Evolutionary conservation across 73 alveolate genomes (phyloP), one percentile per base, ranked within the genome.

Genomic region (Paramecium tetraurelia): DNA sequence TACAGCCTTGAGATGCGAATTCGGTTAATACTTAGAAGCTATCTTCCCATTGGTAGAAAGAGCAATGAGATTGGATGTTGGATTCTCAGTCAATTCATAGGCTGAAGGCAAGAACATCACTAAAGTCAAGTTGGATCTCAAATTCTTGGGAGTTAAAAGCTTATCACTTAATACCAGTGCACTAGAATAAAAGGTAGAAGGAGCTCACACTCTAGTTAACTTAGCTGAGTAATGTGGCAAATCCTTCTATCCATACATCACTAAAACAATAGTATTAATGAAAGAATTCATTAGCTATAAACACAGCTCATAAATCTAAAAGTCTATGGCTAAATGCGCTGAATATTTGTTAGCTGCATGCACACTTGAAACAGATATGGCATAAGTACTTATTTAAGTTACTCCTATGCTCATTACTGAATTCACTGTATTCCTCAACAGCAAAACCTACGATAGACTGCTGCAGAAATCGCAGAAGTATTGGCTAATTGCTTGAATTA

Each of bases 171-270:
- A 89, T 31, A 89, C 88, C n/a, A 63, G 89, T 70, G 94, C 94
- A 44, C 77, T 89, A 14, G 94, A 89, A 36, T 44, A 89, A 53
- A 89, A 89, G 76, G 75, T 89, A 2, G 94, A 89, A 89, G 94
- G 92, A 31, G 86, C 87, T 36, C 89, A 89, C 22, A 89, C 94
- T 71, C 75, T 89, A n/a, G 68, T 50, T 3, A 83, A 77, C 46
- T 38, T 89, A n/a, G 90, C 94, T 27, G 90, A 43, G 24, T 58
- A 77, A 33, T 63, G 92, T 44, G 87, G 87, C n/a, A 89, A 77
- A 46, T 77, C 94, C 4, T 89, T 89, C 69, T 48, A 59, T 38
- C 94, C 94, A 16, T 89, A 89, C 31, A 83, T 89, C 10, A 41
- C 86, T 33, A 41, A 35, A 44, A 59, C 85, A 4, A 33, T 89